Conservation (phyloP, 2,329 filamentous ascomycete species). For the Phoma herbarum region DNA sequence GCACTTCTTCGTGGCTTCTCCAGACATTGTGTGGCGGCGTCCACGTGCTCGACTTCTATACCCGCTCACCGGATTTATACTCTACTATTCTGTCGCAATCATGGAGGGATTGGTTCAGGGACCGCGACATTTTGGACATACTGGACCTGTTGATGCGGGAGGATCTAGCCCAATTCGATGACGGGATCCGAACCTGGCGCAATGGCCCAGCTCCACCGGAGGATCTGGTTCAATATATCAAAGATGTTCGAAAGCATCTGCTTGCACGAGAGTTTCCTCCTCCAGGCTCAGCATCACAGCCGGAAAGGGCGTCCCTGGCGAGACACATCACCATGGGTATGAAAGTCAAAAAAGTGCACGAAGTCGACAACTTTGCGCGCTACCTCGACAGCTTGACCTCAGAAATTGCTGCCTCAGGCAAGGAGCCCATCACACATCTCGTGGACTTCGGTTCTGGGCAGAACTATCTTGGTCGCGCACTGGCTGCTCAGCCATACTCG, state of each 20-base stretch:
- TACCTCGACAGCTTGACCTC: slow-evolving; percentile 76
- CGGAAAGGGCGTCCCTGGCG: slow-evolving; percentile 67
- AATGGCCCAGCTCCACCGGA: slow-evolving; percentile 56
- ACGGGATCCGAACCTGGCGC: slow-evolving; percentile 50
- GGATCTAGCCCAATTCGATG: slow-evolving; percentile 63
- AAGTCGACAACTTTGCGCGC: slow-evolving; percentile 88
- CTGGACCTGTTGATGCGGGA: slow-evolving; percentile 83
- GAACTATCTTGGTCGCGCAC: slow-evolving; percentile 89
- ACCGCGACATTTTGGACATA: slow-evolving; percentile 75
- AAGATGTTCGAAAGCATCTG: slow-evolving; percentile 73
- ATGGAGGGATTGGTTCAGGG: slow-evolving; percentile 82
- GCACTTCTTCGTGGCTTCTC: slow-evolving; percentile 76
- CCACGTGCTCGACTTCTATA: slow-evolving; percentile 96
- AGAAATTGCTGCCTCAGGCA: slow-evolving; percentile 54
- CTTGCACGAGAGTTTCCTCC: slow-evolving; percentile 68
- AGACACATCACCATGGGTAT: slow-evolving; percentile 84
- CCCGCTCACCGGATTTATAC: slow-evolving; percentile 83
- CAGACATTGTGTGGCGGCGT: slow-evolving; percentile 95
- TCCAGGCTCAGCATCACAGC: slow-evolving; percentile 29
- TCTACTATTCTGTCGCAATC: slow-evolving; percentile 76
- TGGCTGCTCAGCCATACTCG: slow-evolving; percentile 87
- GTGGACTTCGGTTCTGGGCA: slow-evolving; percentile 97
- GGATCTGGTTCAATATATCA: slow-evolving; percentile 76
- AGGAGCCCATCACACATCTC: slow-evolving; percentile 75
- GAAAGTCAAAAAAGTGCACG: slow-evolving; percentile 95